phyloP scores from a whole-genome alignment of 129 eudicot genomes.

The Apium graveolens region DNA sequence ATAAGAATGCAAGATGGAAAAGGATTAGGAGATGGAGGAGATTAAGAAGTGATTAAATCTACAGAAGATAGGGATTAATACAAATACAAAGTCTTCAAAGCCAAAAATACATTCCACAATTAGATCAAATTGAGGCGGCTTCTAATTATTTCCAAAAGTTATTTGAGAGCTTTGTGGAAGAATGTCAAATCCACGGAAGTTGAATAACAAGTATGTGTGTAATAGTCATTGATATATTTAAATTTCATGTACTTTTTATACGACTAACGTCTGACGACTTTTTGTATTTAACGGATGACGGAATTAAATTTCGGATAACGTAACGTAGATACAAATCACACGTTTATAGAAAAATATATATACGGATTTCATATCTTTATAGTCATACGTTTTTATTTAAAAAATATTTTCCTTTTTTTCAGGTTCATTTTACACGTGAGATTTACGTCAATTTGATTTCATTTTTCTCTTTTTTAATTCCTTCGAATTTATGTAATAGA shows the following conservation, averaged over 20 bases:
- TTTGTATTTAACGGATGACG: too few relatives aligned
- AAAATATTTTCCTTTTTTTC: background rate
- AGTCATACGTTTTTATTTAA: too few relatives aligned
- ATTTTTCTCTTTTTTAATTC: too few relatives aligned
- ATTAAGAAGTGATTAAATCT: background rate
- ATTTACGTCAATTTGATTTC: background rate
- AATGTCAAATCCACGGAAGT: background rate
- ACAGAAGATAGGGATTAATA: background rate
- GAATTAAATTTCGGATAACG: background rate
- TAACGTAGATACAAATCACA: background rate
- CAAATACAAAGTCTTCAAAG: too few relatives aligned
- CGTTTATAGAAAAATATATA: background rate
- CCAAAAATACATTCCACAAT: background rate
- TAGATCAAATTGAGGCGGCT: background rate
- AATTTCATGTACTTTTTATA: too few relatives aligned
- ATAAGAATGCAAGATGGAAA: conserved; percentile 1
- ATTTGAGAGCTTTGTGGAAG: background rate
- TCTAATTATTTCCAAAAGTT: background rate
- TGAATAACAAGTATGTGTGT: too few relatives aligned
- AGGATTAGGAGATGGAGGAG: background rate
- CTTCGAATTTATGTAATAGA: too few relatives aligned
- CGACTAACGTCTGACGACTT: too few relatives aligned
- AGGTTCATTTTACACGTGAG: too few relatives aligned
- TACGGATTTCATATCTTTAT: background rate
- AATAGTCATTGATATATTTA: too few relatives aligned